Percentiles rank a stretch among this genome's conserved stretches.
These are phyloP conservation scores for Mycena alexandri DNA, from an alignment of 768 basidiomycete species.

Conservation along the genomic window DNA sequence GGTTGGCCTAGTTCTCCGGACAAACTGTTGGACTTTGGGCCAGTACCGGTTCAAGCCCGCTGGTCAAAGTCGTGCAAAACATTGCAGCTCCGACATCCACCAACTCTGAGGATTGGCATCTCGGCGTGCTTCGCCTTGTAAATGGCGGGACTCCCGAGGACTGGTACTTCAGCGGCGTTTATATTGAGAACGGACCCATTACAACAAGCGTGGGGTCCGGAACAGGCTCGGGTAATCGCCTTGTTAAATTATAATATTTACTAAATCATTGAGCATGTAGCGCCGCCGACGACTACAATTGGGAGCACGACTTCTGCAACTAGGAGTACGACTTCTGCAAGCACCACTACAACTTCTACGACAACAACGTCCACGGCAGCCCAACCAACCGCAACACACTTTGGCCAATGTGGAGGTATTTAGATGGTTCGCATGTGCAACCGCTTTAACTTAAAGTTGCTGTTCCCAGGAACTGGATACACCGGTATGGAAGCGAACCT, in stretches of 20 bases:
- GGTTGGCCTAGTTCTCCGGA: constrained; percentile 58
- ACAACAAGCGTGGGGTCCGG: constrained; percentile 63
- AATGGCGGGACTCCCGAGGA: constrained; percentile 58
- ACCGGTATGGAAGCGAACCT: constrained; percentile 45
- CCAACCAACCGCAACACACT: constrained; percentile 58
- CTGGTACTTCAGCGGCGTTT: constrained; percentile 73
- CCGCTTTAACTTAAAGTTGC: neutral
- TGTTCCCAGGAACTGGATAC: constrained; percentile 53
- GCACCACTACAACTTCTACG: constrained; percentile 44
- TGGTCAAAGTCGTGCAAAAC: constrained; percentile 64
- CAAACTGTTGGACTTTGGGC: constrained; percentile 71
- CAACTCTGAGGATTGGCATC: constrained; percentile 72
- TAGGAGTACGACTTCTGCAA: constrained; percentile 40
- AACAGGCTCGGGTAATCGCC: neutral
- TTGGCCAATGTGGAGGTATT: constrained; percentile 66
- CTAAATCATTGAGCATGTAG: too few relatives aligned
- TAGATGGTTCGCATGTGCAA: neutral
- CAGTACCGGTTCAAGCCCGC: constrained; percentile 60
- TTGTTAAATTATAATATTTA: too few relatives aligned
- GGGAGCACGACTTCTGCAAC: constrained; percentile 38
- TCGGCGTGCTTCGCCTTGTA: constrained; percentile 70
- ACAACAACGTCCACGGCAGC: constrained; percentile 45
- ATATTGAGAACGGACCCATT: constrained; percentile 68
- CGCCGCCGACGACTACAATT: constrained; percentile 6
- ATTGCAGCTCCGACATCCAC: constrained; percentile 64